These are phyloP conservation scores for Puccinia coronata DNA, from an alignment of 1,284 basidiomycete species.

Conservation along the genomic window DNA sequence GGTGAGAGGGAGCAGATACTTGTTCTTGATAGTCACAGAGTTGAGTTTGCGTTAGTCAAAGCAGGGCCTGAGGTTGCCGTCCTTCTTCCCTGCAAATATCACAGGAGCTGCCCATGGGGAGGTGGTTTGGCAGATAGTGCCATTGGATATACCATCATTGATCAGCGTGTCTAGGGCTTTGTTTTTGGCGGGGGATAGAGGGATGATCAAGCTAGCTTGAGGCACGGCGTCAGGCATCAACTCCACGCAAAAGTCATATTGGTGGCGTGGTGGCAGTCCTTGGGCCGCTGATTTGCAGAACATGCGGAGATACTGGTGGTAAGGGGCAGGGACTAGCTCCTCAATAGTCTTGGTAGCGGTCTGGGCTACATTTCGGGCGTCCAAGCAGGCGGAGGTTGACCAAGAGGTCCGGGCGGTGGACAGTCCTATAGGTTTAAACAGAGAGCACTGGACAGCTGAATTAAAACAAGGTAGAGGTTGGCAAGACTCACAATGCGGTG, in stretches of 20 bases:
- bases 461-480: too few relatives aligned
- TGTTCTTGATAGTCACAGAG: slow-evolving; percentile 10
- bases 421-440: too few relatives aligned
- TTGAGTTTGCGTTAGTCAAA: slow-evolving; percentile 63
- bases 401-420: too few relatives aligned
- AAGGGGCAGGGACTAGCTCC: background rate
- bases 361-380: background rate
- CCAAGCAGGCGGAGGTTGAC: too few relatives aligned
- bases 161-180: too few relatives aligned
- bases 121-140: slow-evolving; percentile 58
- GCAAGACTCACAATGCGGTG: slow-evolving; percentile 13
- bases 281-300: too few relatives aligned
- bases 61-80: slow-evolving; percentile 60
- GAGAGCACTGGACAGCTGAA: too few relatives aligned
- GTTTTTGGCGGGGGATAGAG: too few relatives aligned
- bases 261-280: too few relatives aligned
- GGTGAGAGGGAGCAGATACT: slow-evolving; percentile 1
- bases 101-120: slow-evolving; percentile 60
- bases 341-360: background rate
- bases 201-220: too few relatives aligned
- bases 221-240: too few relatives aligned
- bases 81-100: slow-evolving; percentile 64
- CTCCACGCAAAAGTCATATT: too few relatives aligned
- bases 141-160: slow-evolving; percentile 24
- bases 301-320: background rate